Conservation (phyloP, 345 rosid genomes). For the Arabis hirsuta region DNA sequence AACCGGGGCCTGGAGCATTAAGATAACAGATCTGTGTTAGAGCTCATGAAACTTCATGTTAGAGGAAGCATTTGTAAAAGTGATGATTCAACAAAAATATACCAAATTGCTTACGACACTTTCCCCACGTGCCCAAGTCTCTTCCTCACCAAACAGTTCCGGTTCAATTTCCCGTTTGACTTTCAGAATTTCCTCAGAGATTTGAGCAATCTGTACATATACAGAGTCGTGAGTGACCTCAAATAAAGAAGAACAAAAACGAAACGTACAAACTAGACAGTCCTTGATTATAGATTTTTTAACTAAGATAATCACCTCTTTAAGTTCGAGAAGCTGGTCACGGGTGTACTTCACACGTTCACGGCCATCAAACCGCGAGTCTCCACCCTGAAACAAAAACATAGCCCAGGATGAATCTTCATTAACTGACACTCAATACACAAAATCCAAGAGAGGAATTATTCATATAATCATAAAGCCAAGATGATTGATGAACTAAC, state of each 20-base stretch:
- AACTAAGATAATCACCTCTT: conserved; percentile 52
- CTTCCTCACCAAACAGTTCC: conserved; percentile 69
- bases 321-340: conserved; percentile 71
- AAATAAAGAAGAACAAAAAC: neutral
- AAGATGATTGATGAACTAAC: neutral
- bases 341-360: conserved; percentile 66
- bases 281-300: neutral
- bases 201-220: conserved; percentile 46
- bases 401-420: conserved; percentile 16
- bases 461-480: neutral
- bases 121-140: conserved; percentile 67
- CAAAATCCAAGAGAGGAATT: conserved; percentile 9
- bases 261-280: neutral
- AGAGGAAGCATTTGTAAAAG: neutral
- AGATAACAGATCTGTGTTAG: conserved; percentile 20
- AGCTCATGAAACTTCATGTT: conserved; percentile 18
- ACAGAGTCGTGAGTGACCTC: conserved; percentile 12
- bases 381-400: conserved; percentile 47
- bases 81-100: conserved; percentile 21
- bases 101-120: conserved; percentile 53
- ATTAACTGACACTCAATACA: neutral
- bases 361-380: conserved; percentile 57
- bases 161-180: conserved; percentile 63
- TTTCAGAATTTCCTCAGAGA: conserved; percentile 65
- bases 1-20: conserved; percentile 30